These are phyloP conservation scores for Mortierella sp. DNA, from an alignment of 371 early-diverging fungal species.

Conservation along the genomic window DNA sequence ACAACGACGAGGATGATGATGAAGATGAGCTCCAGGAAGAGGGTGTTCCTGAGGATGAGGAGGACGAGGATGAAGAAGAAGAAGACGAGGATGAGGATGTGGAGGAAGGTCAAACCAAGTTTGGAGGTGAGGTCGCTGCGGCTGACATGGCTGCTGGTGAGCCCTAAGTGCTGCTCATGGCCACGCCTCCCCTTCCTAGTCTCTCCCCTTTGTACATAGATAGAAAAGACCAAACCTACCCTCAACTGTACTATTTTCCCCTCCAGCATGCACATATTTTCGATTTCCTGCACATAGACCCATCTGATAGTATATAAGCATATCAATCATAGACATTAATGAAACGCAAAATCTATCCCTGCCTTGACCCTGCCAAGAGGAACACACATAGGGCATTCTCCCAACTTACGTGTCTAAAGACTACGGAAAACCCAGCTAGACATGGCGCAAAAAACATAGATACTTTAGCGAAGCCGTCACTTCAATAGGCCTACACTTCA, in stretches of 20 bases:
- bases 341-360: no score
- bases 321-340: no score
- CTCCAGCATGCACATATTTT: neutral
- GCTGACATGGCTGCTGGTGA: constrained; percentile 25
- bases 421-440: no score
- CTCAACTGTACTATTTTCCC: neutral
- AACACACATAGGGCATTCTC: no score
- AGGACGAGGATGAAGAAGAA: neutral
- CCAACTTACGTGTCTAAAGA: no score
- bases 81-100: neutral
- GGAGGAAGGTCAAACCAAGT: constrained; percentile 5
- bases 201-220: neutral
- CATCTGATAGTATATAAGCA: neutral
- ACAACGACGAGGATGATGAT: constrained; percentile 12
- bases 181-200: neutral
- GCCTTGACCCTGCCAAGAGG: no score
- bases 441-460: no score
- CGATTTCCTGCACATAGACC: neutral
- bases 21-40: constrained; percentile 2
- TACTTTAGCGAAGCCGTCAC: no score
- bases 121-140: constrained; percentile 21
- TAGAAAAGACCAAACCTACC: neutral
- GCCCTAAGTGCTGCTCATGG: neutral
- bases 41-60: neutral
- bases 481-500: no score